These are phyloP conservation scores for Saccharum hybrid DNA, from an alignment of 202 grass and related monocot genomes.

Conservation along the genomic window DNA sequence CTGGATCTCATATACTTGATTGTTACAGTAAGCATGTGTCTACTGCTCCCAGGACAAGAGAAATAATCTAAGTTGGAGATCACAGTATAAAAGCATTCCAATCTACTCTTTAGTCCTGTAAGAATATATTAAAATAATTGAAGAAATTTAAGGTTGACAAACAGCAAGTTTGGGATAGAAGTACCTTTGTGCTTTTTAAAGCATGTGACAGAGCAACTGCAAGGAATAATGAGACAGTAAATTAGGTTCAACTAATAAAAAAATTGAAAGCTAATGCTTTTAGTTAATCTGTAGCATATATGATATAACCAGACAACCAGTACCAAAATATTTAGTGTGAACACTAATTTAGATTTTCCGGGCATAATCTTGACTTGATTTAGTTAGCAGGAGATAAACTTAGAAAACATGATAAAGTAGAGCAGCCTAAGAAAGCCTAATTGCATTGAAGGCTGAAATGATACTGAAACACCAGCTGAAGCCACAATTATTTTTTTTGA, in stretches of 20 bases:
- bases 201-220: constrained; percentile 90
- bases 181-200: constrained; percentile 98
- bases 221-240: constrained; percentile 40
- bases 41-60: constrained; percentile 21
- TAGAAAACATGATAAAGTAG: constrained; percentile 18
- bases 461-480: not conserved
- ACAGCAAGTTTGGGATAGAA: not conserved
- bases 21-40: not conserved
- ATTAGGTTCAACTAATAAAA: constrained; percentile 40
- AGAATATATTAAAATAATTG: not conserved
- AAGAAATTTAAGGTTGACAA: not conserved
- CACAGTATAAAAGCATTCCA: constrained; percentile 10
- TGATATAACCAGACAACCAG: not conserved
- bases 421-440: not conserved
- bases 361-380: not conserved
- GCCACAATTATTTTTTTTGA: not conserved
- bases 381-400: not conserved
- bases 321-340: constrained; percentile 9
- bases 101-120: constrained; percentile 10
- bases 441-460: constrained; percentile 9
- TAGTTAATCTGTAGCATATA: not conserved
- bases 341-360: constrained; percentile 25
- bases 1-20: constrained; percentile 21
- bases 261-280: constrained; percentile 9
- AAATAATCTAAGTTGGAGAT: not conserved